Conservation (phyloP, 192 early-diverging fungal genomes). For the Backusella luteola region DNA sequence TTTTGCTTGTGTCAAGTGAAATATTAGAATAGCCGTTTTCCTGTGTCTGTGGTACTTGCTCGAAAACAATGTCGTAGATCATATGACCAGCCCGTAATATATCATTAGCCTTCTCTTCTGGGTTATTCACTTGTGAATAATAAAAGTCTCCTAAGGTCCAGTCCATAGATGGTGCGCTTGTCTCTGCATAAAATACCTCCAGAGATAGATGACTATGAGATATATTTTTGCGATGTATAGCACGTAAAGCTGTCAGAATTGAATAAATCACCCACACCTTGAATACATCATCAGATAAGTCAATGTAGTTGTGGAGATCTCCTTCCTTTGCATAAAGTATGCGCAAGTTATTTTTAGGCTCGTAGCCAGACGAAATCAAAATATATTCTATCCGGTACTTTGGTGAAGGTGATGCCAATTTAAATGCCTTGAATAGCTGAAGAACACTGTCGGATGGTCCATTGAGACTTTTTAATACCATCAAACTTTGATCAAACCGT, state of each 20-base stretch:
- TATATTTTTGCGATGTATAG: neutral
- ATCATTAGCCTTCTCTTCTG: neutral
- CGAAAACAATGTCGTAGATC: neutral
- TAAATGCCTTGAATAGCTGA: neutral
- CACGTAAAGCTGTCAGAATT: neutral
- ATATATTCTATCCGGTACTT: neutral
- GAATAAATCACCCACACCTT: constrained; percentile 1
- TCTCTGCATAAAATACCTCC: neutral
- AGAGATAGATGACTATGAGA: neutral
- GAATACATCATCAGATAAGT: neutral
- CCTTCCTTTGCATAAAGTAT: neutral
- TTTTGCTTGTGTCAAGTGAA: neutral
- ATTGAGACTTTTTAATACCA: neutral
- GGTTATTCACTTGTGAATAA: neutral
- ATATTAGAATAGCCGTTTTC: neutral
- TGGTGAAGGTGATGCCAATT: neutral
- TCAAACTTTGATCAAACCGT: neutral
- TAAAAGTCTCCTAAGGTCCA: constrained; percentile 6
- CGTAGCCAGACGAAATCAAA: neutral
- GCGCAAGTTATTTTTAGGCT: neutral
- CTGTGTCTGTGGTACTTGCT: neutral
- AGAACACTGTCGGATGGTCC: neutral
- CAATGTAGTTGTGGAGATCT: neutral
- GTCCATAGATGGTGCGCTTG: neutral
- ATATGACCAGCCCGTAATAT: neutral